Conservation (phyloP, 148 eudicot genomes). For the Beta vulgaris region DNA sequence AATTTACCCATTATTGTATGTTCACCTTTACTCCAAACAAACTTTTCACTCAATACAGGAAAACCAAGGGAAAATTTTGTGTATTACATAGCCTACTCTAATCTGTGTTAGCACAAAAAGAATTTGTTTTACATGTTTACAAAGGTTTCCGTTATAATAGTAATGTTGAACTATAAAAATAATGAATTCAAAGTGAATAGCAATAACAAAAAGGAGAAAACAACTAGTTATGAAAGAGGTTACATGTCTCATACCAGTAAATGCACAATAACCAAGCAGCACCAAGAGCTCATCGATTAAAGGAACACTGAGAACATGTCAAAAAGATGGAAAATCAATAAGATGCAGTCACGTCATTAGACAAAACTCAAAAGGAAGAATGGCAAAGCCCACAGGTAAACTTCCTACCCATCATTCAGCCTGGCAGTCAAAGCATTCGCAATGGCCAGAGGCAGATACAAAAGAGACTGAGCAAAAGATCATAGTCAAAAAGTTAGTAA, state of each 20-base stretch:
- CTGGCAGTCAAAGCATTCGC: conserved; percentile 89
- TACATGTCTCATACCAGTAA: conserved; percentile 49
- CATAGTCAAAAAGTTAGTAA: no score
- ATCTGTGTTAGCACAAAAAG: no score
- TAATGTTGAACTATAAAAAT: neutral
- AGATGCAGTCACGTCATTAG: no score
- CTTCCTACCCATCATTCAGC: conserved; percentile 77
- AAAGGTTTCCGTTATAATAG: neutral
- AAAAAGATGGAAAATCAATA: neutral
- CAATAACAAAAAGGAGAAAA: no score
- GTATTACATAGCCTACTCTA: neutral
- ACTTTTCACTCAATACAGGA: neutral
- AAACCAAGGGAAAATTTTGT: neutral
- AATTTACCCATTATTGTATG: no score
- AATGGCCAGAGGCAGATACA: conserved; percentile 87
- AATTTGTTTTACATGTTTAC: neutral
- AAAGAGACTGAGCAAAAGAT: conserved; percentile 56
- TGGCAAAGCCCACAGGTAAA: neutral
- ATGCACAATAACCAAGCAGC: conserved; percentile 62
- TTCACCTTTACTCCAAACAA: no score
- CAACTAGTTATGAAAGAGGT: neutral
- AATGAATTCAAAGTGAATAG: no score
- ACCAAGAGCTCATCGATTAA: conserved; percentile 85
- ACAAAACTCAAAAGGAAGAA: neutral
- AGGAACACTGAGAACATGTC: conserved; percentile 52